Conservation (phyloP, 345 rosid species). For the Moringa oleifera region DNA sequence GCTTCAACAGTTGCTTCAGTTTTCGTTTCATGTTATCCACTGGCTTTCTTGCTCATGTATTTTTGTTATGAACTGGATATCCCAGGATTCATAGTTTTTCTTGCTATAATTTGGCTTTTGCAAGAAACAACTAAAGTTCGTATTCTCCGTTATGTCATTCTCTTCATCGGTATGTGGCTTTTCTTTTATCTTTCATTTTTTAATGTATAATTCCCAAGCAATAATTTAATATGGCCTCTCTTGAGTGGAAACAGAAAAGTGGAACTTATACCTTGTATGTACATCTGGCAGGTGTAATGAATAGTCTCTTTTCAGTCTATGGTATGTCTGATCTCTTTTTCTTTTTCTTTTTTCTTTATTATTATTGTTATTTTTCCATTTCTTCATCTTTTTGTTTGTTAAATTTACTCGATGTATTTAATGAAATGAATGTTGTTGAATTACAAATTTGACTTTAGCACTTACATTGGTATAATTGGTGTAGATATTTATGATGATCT, state of each 20-base stretch:
- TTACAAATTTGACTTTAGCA: background rate
- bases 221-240: constrained; percentile 6
- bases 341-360: no score
- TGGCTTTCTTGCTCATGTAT: constrained; percentile 6
- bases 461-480: constrained; percentile 8
- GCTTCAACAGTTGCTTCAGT: background rate
- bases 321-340: constrained; percentile 36
- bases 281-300: constrained; percentile 85
- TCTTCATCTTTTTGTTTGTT: background rate
- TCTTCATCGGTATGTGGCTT: constrained; percentile 70
- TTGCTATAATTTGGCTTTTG: constrained; percentile 78
- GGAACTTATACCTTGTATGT: constrained; percentile 15
- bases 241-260: constrained; percentile 3
- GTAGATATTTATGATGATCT: constrained; percentile 91
- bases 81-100: constrained; percentile 82
- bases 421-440: constrained; percentile 1
- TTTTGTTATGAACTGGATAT: constrained; percentile 3
- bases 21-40: background rate
- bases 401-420: background rate
- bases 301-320: constrained; percentile 92
- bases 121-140: constrained; percentile 73
- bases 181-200: background rate
- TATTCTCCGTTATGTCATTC: constrained; percentile 87
- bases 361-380: no score
- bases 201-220: background rate